These are phyloP conservation scores for Abrus pulchellus DNA, from an alignment of 306 rosid genomes.

Conservation along the genomic window DNA sequence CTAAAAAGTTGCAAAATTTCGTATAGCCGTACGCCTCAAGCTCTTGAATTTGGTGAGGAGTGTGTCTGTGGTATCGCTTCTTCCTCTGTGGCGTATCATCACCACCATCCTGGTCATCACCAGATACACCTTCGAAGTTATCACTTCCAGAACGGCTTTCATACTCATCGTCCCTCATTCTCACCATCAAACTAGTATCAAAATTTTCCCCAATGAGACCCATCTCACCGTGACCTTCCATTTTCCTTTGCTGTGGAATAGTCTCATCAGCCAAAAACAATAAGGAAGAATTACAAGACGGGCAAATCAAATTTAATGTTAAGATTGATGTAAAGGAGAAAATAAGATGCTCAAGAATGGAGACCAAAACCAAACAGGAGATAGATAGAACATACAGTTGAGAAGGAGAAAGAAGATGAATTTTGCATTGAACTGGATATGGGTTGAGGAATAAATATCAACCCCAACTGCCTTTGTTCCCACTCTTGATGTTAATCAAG, in stretches of 20 bases:
- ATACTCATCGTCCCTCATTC: conserved; percentile 82
- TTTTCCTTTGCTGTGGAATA: conserved; percentile 69
- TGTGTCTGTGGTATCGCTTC: conserved; percentile 95
- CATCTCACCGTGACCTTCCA: conserved; percentile 80
- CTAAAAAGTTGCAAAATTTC: background rate
- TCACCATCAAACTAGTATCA: conserved; percentile 67
- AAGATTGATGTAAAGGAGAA: conserved; percentile 2
- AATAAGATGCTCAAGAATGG: conserved; percentile 5
- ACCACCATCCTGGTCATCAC: conserved; percentile 85
- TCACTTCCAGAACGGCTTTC: conserved; percentile 97
- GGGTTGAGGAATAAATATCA: conserved; percentile 51
- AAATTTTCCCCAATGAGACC: conserved; percentile 73
- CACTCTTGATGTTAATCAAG: conserved; percentile 48
- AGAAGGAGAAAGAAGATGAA: conserved; percentile 52
- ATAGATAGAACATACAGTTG: conserved; percentile 58
- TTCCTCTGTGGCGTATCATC: conserved; percentile 69
- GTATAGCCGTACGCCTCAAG: conserved; percentile 73
- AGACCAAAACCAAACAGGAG: background rate
- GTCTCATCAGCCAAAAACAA: conserved; percentile 36
- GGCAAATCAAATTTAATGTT: conserved; percentile 28
- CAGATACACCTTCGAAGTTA: conserved; percentile 80
- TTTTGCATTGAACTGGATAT: conserved; percentile 53
- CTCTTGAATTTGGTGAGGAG: conserved; percentile 92
- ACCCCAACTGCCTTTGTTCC: conserved; percentile 41
- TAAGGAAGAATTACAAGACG: conserved; percentile 17